Conservation (phyloP, 371 early-diverging fungal species). For the Lichtheimia ramosa region DNA sequence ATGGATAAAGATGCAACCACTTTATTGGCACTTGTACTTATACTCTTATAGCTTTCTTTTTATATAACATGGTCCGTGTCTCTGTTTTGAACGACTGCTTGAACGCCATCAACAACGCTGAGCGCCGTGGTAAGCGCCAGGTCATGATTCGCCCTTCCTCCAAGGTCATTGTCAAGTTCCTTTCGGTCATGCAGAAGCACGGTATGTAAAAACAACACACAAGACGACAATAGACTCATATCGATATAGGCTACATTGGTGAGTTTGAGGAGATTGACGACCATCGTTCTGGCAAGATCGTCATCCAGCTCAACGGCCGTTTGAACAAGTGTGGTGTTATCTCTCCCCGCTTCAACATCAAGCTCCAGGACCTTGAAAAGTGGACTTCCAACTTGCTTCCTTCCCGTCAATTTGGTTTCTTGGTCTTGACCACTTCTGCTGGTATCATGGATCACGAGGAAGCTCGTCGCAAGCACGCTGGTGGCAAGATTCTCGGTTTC, state of each 20-base stretch:
- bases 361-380: slow-evolving; percentile 93
- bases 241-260: slow-evolving; percentile 92
- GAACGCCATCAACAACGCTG: slow-evolving; percentile 93
- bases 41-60: not conserved
- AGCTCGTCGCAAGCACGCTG: slow-evolving; percentile 97
- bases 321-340: slow-evolving; percentile 99
- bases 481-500: slow-evolving; percentile 98
- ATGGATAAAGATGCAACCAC: slow-evolving; percentile 7
- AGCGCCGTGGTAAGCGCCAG: slow-evolving; percentile 85
- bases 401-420: slow-evolving; percentile 99
- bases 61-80: slow-evolving; percentile 25
- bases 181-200: slow-evolving; percentile 98
- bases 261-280: slow-evolving; percentile 99
- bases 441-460: slow-evolving; percentile 99
- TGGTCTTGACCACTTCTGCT: slow-evolving; percentile 96
- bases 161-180: slow-evolving; percentile 97
- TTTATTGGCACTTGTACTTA: not conserved
- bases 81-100: slow-evolving; percentile 82
- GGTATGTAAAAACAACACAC: no score
- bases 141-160: slow-evolving; percentile 93
- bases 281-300: slow-evolving; percentile 99
- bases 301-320: slow-evolving; percentile 98
- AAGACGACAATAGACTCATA: no score
- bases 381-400: slow-evolving; percentile 98
- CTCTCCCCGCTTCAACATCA: slow-evolving; percentile 99